A percentile compares a stretch with the other conserved stretches of the same genome.
These are phyloP conservation scores for Gossypium lobatum DNA, from an alignment of 441 rosid species.

Conservation along the genomic window DNA sequence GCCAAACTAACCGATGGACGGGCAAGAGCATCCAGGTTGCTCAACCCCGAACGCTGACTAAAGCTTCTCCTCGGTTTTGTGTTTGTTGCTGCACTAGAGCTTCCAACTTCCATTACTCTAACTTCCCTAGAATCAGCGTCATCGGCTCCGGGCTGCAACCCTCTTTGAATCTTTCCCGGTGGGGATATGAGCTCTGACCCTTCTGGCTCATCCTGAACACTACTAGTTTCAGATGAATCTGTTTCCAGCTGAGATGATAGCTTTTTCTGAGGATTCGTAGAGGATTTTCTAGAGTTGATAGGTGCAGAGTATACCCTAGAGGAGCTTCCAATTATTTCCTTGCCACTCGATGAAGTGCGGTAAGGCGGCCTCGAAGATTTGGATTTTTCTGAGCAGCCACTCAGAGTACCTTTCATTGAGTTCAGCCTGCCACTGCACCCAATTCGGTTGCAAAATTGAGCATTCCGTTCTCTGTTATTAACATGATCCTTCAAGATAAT, in stretches of 20 bases:
- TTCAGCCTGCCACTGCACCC: conserved; percentile 64
- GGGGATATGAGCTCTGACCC: conserved; percentile 29
- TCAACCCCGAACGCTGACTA: conserved; percentile 38
- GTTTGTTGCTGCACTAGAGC: conserved; percentile 44
- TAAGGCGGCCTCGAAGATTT: conserved; percentile 48
- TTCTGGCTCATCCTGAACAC: conserved; percentile 52
- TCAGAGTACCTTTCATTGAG: conserved; percentile 42
- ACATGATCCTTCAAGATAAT: conserved; percentile 52
- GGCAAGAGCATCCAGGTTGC: conserved; percentile 28
- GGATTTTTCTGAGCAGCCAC: conserved; percentile 43
- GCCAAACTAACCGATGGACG: conserved; percentile 34
- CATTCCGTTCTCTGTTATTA: conserved; percentile 46
- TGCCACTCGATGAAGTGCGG: conserved; percentile 47
- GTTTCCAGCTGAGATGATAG: conserved; percentile 35
- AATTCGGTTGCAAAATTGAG: conserved; percentile 54
- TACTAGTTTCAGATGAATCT: conserved; percentile 66
- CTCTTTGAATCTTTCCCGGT: conserved; percentile 41
- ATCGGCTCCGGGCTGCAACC: conserved; percentile 25
- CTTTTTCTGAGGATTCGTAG: conserved; percentile 41
- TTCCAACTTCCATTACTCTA: conserved; percentile 35
- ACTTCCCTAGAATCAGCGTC: conserved; percentile 29
- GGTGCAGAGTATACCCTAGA: conserved; percentile 40
- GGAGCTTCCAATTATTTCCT: conserved; percentile 68
- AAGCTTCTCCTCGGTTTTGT: conserved; percentile 40
- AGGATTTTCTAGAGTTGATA: conserved; percentile 34